A percentile compares a stretch with the other conserved stretches of the same genome.
These are phyloP conservation scores for Rhododendron ovatum DNA, from an alignment of 148 eudicot genomes.

Conservation along the genomic window DNA sequence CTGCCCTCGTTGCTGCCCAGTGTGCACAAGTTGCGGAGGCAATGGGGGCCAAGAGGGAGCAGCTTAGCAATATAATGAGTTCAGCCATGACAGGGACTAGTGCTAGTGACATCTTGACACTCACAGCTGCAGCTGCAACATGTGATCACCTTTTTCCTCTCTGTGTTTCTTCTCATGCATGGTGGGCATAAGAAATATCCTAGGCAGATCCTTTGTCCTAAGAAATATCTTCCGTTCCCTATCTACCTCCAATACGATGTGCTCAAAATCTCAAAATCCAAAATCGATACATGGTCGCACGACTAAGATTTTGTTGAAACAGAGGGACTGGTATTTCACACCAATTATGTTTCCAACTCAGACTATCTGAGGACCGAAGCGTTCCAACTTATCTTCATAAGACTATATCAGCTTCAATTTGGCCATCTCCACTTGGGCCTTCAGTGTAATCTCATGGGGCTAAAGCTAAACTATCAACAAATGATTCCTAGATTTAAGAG, in stretches of 20 bases:
- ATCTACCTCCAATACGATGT: neutral
- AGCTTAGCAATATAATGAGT: slow-evolving; percentile 51
- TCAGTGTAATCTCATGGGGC: neutral
- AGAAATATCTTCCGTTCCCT: neutral
- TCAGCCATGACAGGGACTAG: slow-evolving; percentile 76
- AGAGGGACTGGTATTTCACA: neutral
- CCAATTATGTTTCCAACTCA: neutral
- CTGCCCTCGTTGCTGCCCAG: slow-evolving; percentile 87
- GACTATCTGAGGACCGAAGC: neutral
- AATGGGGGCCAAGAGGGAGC: slow-evolving; percentile 77
- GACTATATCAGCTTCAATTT: neutral
- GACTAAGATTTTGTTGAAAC: neutral
- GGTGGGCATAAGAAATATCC: neutral
- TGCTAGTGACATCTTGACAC: slow-evolving; percentile 69
- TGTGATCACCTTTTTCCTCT: slow-evolving; percentile 34
- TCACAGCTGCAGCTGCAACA: slow-evolving; percentile 91
- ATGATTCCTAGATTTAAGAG: neutral
- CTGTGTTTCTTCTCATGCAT: neutral
- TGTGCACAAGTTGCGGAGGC: slow-evolving; percentile 83
- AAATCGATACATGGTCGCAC: neutral
- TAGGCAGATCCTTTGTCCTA: neutral
- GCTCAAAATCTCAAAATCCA: neutral
- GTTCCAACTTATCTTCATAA: neutral
- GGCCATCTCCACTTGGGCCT: neutral
- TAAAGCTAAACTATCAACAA: neutral